phyloP scores from a whole-genome alignment of 2,329 filamentous ascomycete species.

The Xylariaceae sp. region DNA sequence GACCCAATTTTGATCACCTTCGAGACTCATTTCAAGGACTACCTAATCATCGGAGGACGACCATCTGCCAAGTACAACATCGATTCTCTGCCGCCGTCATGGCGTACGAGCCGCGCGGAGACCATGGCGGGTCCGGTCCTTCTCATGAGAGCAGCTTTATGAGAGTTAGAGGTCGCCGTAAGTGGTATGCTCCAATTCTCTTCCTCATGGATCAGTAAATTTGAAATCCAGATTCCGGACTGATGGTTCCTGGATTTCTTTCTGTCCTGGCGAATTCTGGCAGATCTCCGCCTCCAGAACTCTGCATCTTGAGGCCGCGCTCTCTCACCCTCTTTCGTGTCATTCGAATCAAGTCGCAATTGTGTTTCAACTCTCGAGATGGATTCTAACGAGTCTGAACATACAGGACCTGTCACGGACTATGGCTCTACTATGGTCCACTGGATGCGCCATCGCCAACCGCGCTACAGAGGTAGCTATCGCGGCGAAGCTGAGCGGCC shows the following conservation, averaged over 20 bases:
- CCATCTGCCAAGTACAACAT: not conserved
- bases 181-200: conserved; percentile 30
- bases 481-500: conserved; percentile 76
- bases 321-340: not conserved
- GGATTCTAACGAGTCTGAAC: conserved; percentile 13
- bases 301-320: not conserved
- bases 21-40: not conserved
- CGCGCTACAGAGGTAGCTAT: conserved; percentile 66
- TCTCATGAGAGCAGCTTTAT: conserved; percentile 38
- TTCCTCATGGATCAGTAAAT: not conserved
- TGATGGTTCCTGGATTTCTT: not conserved
- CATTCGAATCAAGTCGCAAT: not conserved
- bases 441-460: conserved; percentile 81
- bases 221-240: not conserved
- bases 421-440: conserved; percentile 86
- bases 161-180: conserved; percentile 49
- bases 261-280: not conserved
- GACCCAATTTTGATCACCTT: not conserved
- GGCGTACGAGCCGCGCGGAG: conserved; percentile 52
- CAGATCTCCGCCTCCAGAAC: not conserved
- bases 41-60: not conserved
- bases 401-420: conserved; percentile 78
- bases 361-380: not conserved
- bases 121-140: conserved; percentile 39
- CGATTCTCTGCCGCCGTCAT: conserved; percentile 30